Evolutionary conservation across 192 early-diverging fungal genomes (phyloP), one percentile per base, ranked within the genome.

Genomic region (Coemansia sp.): DNA sequence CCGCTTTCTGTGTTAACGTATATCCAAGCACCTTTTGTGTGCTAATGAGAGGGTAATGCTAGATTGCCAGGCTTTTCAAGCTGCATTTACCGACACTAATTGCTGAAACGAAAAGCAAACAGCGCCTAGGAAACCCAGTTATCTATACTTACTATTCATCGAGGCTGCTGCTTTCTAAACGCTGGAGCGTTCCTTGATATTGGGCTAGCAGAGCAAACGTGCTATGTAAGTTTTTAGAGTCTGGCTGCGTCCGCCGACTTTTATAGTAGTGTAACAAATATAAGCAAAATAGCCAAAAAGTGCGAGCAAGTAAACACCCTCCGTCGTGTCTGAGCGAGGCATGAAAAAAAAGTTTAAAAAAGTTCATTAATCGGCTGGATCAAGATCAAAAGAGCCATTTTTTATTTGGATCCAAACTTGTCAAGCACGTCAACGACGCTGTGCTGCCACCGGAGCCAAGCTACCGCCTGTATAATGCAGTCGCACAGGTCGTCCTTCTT

Each of bases 401-500:
- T 43, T 41, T 41, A 14, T 15, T 19, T 49, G n/a, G n/a, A 19
- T n/a, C 48, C 48, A 49, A 49, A 21, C 48, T 49, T 8, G 24
- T 70, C 57, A 27, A 82, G 48, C 17, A 53, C 11, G 10, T 55
- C 57, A 3, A 70, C 62, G 14, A 70, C 62, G 59, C 57, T 43
- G 17, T 59, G 58, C 58, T 83, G 76, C 82, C 82, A 83, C 5
- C n/a, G 41, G 57, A 64, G 67, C 82, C 82, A 83, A 2, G 76
- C 73, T 8, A 65, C 75, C 1, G 67, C 79, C 60, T 82, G 79
- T 8, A 69, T 51, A 19, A 82, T 32, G 48, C 79, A 82, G 68
- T 82, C 79, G 55, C 74, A 82, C 45, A 82, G 65, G 38, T 82
- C 79, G 38, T 82, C 79, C 23, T 73, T 72, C 47, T 82, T 82